Evolutionary conservation across 2,329 filamentous ascomycete genomes (phyloP), one percentile per base, ranked within the genome.

Genomic region (Sarocladiaceae sp.): DNA sequence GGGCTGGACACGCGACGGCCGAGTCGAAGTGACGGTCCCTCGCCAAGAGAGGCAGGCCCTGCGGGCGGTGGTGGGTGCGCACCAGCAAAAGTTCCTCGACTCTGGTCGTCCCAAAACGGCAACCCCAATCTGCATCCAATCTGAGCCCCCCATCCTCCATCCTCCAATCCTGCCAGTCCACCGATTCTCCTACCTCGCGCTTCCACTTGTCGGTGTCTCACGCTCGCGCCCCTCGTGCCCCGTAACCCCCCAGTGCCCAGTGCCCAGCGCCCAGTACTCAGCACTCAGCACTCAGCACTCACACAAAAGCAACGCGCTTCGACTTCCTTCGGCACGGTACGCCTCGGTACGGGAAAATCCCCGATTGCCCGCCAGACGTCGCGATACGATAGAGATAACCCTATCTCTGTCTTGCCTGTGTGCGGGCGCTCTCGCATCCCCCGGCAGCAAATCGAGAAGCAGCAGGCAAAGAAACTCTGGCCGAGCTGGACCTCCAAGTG

Each of bases 41-140:
- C 24, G 21, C 37, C 37, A 41, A 41, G 37, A 41, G 6, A 29
- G 23, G 23, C 37, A 27, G 37, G 21, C 23, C 21, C 23, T 27
- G 37, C 37, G 37, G 37, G 37, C 23, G 37, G 34, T 16, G 34
- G 34, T n/a, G n/a, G n/a, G n/a, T 39, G 43, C 20, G 44, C 47
- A 45, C 47, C 44, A 48, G 44, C 44, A 48, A 48, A 48, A 48
- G 47, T 48, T 48, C 47, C 47, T 48, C 31, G 24, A 18, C 13
- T 26, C 23, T 19, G 13, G 23, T 26, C 31, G 33, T 39, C 46
- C 46, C 46, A 43, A 42, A 32, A 16, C 33, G 47, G 47, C 44
- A 48, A 44, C 33, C 43, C 37, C 37, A 41, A 29, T 41, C 37
- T 41, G 37, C 34, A 39, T 24, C 37, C 37, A 41, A 41, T 41